Conservation (phyloP, 768 basidiomycete genomes). For the Ramaria rubella region DNA sequence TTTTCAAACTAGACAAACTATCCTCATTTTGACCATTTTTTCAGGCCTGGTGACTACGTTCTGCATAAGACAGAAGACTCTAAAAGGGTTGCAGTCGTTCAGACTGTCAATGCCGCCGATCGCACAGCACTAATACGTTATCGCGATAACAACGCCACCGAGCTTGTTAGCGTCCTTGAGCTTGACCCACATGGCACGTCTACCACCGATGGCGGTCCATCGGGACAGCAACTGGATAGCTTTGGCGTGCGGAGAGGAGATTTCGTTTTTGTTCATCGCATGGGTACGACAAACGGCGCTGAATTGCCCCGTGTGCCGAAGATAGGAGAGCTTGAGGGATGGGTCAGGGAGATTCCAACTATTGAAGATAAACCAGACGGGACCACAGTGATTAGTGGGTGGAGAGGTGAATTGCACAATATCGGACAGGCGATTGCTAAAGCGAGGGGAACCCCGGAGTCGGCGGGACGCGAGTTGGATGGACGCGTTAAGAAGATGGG, state of each 20-base stretch:
- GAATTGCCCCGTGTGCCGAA: conserved; percentile 64
- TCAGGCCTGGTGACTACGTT: conserved; percentile 88
- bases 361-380: conserved; percentile 38
- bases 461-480: conserved; percentile 25
- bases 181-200: conserved; percentile 77
- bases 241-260: conserved; percentile 81
- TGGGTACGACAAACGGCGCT: conserved; percentile 67
- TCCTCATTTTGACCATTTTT: background rate
- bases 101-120: conserved; percentile 64
- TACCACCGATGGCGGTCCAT: conserved; percentile 39
- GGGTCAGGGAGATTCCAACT: conserved; percentile 60
- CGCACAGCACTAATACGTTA: conserved; percentile 65
- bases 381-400: conserved; percentile 39
- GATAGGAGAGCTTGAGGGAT: conserved; percentile 78
- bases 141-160: conserved; percentile 44
- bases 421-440: conserved; percentile 53
- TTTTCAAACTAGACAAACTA: background rate
- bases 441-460: conserved; percentile 32
- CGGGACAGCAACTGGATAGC: conserved; percentile 42
- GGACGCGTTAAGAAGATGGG: conserved; percentile 38
- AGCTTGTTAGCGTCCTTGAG: conserved; percentile 78
- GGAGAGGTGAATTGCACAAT: conserved; percentile 68
- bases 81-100: conserved; percentile 64
- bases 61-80: conserved; percentile 73
- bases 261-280: conserved; percentile 71